phyloP scores from a whole-genome alignment of 106 monocot genomes.

The Dioscorea alata region DNA sequence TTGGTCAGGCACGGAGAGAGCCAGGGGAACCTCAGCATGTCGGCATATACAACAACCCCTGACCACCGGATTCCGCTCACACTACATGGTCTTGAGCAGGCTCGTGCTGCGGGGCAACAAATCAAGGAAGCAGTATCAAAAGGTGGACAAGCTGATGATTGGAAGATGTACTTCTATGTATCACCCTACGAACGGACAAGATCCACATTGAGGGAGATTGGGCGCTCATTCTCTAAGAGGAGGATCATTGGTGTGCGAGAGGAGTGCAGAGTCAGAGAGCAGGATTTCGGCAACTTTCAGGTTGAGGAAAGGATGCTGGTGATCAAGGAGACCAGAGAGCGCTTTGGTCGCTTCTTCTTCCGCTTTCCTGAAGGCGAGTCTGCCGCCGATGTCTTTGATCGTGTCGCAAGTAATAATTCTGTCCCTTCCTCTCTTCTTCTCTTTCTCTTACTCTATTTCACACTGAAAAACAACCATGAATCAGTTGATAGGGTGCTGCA shows the following conservation, averaged over 20 bases:
- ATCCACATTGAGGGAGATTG: slow-evolving; percentile 74
- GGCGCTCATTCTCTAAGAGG: slow-evolving; percentile 43
- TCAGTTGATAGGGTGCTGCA: too few relatives aligned
- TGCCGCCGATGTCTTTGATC: slow-evolving; percentile 90
- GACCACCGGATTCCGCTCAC: slow-evolving; percentile 84
- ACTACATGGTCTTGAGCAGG: slow-evolving; percentile 52
- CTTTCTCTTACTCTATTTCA: too few relatives aligned
- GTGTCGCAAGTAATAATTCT: slow-evolving; percentile 61
- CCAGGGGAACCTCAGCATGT: slow-evolving; percentile 75
- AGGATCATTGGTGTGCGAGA: slow-evolving; percentile 72
- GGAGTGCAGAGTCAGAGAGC: slow-evolving; percentile 87
- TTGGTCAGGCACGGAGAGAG: slow-evolving; percentile 90
- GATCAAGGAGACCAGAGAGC: slow-evolving; percentile 67
- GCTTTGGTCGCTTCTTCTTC: slow-evolving; percentile 95
- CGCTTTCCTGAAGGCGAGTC: slow-evolving; percentile 97
- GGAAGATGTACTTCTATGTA: slow-evolving; percentile 89
- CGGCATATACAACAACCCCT: slow-evolving; percentile 84
- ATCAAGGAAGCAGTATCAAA: slow-evolving; percentile 33
- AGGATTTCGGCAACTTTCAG: slow-evolving; percentile 98
- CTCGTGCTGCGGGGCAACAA: slow-evolving; percentile 39
- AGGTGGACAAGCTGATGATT: slow-evolving; percentile 9
- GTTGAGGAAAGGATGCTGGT: slow-evolving; percentile 82
- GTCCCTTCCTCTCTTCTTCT: not conserved
- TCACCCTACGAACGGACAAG: slow-evolving; percentile 73
- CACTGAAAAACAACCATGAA: too few relatives aligned